Base-by-base conservation (phyloP, 495 filamentous ascomycete genomes). In the Lophiotrema nucula region DNA sequence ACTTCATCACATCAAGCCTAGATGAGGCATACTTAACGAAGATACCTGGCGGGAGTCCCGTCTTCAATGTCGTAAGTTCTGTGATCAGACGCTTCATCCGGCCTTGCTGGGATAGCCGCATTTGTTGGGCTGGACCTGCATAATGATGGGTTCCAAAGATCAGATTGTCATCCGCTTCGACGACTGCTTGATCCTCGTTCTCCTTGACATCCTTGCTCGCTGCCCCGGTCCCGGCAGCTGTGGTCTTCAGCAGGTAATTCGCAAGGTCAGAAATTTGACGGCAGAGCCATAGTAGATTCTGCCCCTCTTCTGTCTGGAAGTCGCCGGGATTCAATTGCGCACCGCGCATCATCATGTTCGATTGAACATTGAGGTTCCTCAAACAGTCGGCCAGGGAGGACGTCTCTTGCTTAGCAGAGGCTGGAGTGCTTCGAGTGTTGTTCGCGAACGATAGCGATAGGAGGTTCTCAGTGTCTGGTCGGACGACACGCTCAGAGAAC, bases 31-130 rank as follows among this genome's bases (percentile, higher is more conserved):
- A 72, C 19, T 77, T 77, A 27, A 87, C 72, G 58, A 80, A 85
- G 53, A 87, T 83, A 12, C 82, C 81, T 11, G 77, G 71, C 0
- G 83, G 81, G 0, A 87, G 72, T 18, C 73, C 73, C 2, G 78
- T 76, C 26, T 72, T 72, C 35, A 85, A 67, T 1, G 70, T 74
- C 1, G 78, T 70, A 28, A 83, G 41, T 57, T 86, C 81, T 1
- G 75, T 77, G 13, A 79, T 70, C 22, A 85, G 59, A 18, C 72
- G 70, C 55, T 73, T 76, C 77, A 84, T 78, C 4, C 80, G 78
- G 19, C 65, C 69, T 2, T 31, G 45, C 4, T 49, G 38, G 1
- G 67, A 31, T 23, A 38, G 43, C 12, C 13, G 19, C 15, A 70
- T 50, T 2, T 13, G 18, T 12, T 27, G 19, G 0, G 71, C 21